phyloP scores from a whole-genome alignment of 2,329 filamentous ascomycete genomes.

The Acarospora socialis region DNA sequence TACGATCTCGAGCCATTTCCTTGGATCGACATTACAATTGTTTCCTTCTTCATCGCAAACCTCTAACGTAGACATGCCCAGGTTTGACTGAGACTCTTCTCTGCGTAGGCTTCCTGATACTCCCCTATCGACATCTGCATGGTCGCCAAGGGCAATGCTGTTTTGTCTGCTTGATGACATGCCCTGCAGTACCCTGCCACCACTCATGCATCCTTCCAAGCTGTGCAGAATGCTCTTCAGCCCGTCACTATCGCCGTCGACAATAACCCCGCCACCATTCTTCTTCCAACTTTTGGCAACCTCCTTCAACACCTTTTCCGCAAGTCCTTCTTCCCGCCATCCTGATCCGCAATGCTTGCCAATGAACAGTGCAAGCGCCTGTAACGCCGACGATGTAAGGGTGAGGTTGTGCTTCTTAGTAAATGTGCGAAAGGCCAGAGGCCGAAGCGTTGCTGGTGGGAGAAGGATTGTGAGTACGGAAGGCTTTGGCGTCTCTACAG shows the following conservation, averaged over 20 bases:
- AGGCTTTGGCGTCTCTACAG: conserved; percentile 37
- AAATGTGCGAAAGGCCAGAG: conserved; percentile 85
- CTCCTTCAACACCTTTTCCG: conserved; percentile 85
- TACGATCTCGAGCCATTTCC: conserved; percentile 73
- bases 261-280: conserved; percentile 73
- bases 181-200: conserved; percentile 52
- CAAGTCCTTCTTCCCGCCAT: conserved; percentile 91
- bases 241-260: conserved; percentile 64
- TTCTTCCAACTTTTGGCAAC: conserved; percentile 86
- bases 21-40: too few relatives aligned
- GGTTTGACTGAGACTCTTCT: conserved; percentile 52
- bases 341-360: conserved; percentile 86
- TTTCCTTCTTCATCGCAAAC: conserved; percentile 47
- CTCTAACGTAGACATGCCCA: conserved; percentile 38
- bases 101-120: conserved; percentile 29
- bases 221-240: conserved; percentile 72
- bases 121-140: not conserved
- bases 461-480: conserved; percentile 78
- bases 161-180: conserved; percentile 47
- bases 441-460: conserved; percentile 71
- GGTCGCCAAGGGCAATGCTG: conserved; percentile 43
- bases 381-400: conserved; percentile 71
- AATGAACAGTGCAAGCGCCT: conserved; percentile 75
- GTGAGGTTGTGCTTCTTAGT: conserved; percentile 97
- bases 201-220: conserved; percentile 75